These are phyloP conservation scores for Citrullus mucosospermus DNA, from an alignment of 306 rosid genomes.

Conservation along the genomic window DNA sequence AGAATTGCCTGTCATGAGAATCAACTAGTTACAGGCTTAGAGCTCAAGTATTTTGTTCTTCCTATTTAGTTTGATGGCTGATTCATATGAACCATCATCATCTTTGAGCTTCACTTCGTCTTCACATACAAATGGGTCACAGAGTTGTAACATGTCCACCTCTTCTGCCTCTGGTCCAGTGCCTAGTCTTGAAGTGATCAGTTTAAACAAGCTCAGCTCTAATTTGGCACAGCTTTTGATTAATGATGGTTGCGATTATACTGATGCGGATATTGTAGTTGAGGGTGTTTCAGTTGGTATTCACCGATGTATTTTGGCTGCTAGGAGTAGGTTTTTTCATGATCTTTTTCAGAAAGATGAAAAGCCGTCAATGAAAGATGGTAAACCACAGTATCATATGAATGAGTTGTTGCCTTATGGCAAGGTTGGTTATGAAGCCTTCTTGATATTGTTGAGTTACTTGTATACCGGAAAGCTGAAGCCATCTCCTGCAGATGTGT, in stretches of 20 bases:
- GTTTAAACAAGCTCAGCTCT: conserved; percentile 39
- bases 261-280: conserved; percentile 36
- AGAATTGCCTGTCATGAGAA: not conserved
- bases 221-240: conserved; percentile 37
- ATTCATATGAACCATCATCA: conserved; percentile 65
- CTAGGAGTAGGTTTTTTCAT: conserved; percentile 31
- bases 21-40: not conserved
- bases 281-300: conserved; percentile 31
- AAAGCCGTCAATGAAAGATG: conserved; percentile 17
- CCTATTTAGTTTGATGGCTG: conserved; percentile 36
- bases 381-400: conserved; percentile 22
- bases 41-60: not conserved
- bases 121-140: conserved; percentile 61
- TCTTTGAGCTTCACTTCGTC: conserved; percentile 83
- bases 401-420: conserved; percentile 39
- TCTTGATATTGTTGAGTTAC: conserved; percentile 33
- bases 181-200: conserved; percentile 54
- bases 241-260: conserved; percentile 23
- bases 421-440: conserved; percentile 36
- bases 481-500: conserved; percentile 35
- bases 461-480: conserved; percentile 35
- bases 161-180: conserved; percentile 29
- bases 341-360: conserved; percentile 24
- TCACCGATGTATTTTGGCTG: conserved; percentile 40
- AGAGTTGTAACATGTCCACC: conserved; percentile 32